Evolutionary conservation across 192 early-diverging fungal genomes (phyloP), one percentile per base, ranked within the genome.

Genomic region (Chytriomyces sp.): DNA sequence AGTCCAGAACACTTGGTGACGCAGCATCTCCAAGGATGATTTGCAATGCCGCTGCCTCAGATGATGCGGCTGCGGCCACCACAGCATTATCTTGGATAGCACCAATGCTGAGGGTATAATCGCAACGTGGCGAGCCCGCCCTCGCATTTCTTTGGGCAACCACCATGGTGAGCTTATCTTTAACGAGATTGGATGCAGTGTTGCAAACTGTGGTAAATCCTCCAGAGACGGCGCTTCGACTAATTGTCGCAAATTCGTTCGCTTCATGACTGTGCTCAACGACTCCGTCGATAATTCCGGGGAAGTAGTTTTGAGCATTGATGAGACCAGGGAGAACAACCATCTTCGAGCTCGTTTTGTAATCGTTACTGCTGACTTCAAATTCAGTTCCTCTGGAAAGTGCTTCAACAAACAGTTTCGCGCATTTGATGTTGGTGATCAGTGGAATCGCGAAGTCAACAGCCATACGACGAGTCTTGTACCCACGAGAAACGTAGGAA

Each of bases 391-490:
- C 75, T 61, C 96, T 92, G 16, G 93, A 90, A 70, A 98, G 85
- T 0, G 97, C 97, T 86, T 99, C 97, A 57, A 99, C 86, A 75
- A 99, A 98, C 69, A 99, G 82, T 88, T 98, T 98, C 77, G 97
- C 97, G 80, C 96, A 98, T 87, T 99, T 99, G 86, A 99, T 90
- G 80, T 99, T 99, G 72, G 97, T 99, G 81, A 99, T 96, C 79
- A 99, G 86, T 8, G 97, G 97, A 61, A 99, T 87, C 50, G 94
- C 94, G 76, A 95, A 94, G 83, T 99, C 97, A 43, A 99, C 94
- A 45, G 97, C 97, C 95, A 99, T 94, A 80, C 97, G 91, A 69
- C 97, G 92, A 71, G 93, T 93, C 75, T 90, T 90, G 87, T 99
- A 99, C 46, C 97, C 97, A 77, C 92, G 93, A 71, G 82, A 97